Base-by-base conservation (phyloP, 1,284 basidiomycete genomes). In the Malassezia restricta region DNA sequence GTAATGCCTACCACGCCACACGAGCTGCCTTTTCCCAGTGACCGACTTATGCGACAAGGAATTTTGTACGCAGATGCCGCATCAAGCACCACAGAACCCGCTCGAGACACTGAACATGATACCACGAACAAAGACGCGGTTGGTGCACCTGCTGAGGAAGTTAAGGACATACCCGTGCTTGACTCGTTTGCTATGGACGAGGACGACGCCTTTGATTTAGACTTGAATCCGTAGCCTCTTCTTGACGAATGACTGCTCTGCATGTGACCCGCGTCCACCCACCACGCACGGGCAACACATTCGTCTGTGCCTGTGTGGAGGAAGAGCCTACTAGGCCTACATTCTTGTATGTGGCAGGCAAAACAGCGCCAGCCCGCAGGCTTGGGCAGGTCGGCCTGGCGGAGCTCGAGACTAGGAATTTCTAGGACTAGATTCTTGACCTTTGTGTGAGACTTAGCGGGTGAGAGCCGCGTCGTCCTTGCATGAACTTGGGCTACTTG, bases 201-300 rank as follows among this genome's bases (percentile, higher is more conserved):
- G 24, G 64, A 63, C n/a, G 62, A 66, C 44, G 64, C 61, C 1
- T 64, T 66, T 40, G 64, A 66, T 48, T 48, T 66, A 30, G 64
- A 66, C 35, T 59, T 66, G 40, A 66, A 66, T 29, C 54, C 54
- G 17, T 66, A 46, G 48, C 35, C 3, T 24, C 20, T 24, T 4
- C 4, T 24, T 4, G 20, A 24, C 20, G 2, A 2, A 24, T 24
- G 28, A 30, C 11, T 35, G 11, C 33, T 35, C 15, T 35, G 33
- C 33, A 35, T 35, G 33, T 35, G 33, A 11, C 33, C 20, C 20
- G 20, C 20, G 20, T 24, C 20, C 20, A 24, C 20, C 4, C 20
- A 24, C 20, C 20, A 24, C 20, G 20, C 20, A 24, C 33, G 33
- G 17, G 20, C 20, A 24, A 17, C 20, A 20, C 8, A 4, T 12